Conservation (phyloP, 768 basidiomycete genomes). For the Sarcodon sp. region DNA sequence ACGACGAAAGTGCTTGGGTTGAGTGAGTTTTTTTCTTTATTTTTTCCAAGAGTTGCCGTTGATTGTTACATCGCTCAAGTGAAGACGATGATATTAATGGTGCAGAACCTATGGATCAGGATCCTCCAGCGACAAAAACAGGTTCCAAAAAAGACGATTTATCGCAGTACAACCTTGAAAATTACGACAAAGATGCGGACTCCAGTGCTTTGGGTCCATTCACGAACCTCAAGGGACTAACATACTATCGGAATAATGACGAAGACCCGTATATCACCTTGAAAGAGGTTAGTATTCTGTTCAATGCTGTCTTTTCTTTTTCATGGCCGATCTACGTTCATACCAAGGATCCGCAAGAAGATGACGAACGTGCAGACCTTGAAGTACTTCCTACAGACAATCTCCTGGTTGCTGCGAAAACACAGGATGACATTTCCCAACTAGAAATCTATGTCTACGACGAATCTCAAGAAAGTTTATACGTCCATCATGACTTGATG, state of each 20-base stretch:
- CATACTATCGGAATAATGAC: conserved; percentile 81
- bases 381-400: conserved; percentile 88
- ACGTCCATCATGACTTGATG: conserved; percentile 96
- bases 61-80: conserved; percentile 12
- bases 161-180: conserved; percentile 79
- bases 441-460: conserved; percentile 96
- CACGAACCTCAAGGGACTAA: conserved; percentile 90
- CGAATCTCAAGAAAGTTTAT: conserved; percentile 82
- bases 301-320: conserved; percentile 4
- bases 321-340: neutral
- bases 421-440: conserved; percentile 92
- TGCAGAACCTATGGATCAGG: conserved; percentile 26
- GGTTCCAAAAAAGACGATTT: conserved; percentile 48
- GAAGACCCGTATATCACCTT: conserved; percentile 97
- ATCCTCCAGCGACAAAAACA: conserved; percentile 14
- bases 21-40: conserved; percentile 51
- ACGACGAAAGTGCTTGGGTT: conserved; percentile 56
- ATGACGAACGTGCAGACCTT: conserved; percentile 76
- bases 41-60: neutral
- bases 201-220: conserved; percentile 63
- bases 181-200: conserved; percentile 74
- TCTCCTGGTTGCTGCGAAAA: conserved; percentile 85
- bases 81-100: conserved; percentile 53
- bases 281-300: conserved; percentile 55
- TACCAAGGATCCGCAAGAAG: conserved; percentile 50